Base-by-base conservation (phyloP, 768 basidiomycete genomes). In the Amanita rimosa region DNA sequence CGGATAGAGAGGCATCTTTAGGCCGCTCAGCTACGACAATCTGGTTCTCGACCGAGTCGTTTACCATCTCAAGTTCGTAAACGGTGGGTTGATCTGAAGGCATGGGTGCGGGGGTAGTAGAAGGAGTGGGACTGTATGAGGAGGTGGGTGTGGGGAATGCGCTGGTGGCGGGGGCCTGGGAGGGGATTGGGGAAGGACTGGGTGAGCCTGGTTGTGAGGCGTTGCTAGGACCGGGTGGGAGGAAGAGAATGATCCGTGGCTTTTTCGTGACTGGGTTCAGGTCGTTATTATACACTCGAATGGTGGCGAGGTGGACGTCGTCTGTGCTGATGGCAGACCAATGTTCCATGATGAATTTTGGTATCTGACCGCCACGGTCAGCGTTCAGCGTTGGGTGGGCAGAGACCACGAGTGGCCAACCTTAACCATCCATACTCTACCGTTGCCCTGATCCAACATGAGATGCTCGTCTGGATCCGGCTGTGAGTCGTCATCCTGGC, bases 51-150 rank as follows among this genome's bases (percentile, higher is more conserved):
- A 89, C 84, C 27, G 77, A 64, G 53, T 89, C 83, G 53, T 89
- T 85, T 37, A 91, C 80, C 78, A 95, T 89, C 37, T 89, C 83
- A 29, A 97, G 72, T 56, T 91, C 87, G 66, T 91, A 97, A 62
- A 81, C 76, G 57, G 85, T 84, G 4, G 74, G 75, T 52, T 78
- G 45, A 31, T 44, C 27, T 0, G 33, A 44, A 16, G 44, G 29
- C 44, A 10, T 24, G 17, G 45, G 34, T 21, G 33, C 17, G 13
- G 45, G 45, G 5, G 45, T 46, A 3, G 29, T 74, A 4, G 64
- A 57, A 4, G 64, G 65, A 1, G 58, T 58, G 0, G 65, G 55
- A 1, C 59, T 35, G 40, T 67, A 67, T 2, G 64, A 54, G 1
- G 69, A 64, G 1, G 68, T 29, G 29, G 29, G 29, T 29, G 29